These are phyloP conservation scores for Elsinoe australis DNA, from an alignment of 2,329 filamentous ascomycete species.

Conservation along the genomic window DNA sequence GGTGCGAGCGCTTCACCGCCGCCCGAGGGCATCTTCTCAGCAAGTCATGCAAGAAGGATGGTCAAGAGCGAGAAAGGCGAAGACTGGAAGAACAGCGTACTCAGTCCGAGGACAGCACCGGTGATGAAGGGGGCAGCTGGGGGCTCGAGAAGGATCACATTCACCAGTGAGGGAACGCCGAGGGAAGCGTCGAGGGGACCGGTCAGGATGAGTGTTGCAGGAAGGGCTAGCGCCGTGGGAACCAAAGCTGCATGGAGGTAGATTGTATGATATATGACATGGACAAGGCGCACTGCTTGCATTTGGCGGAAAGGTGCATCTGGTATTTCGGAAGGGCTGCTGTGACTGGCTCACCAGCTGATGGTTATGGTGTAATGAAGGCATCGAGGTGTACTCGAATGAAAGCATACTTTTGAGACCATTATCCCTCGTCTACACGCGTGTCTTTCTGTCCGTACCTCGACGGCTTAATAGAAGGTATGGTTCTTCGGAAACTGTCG, in stretches of 20 bases:
- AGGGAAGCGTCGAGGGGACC: constrained; percentile 12
- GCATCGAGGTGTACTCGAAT: background rate
- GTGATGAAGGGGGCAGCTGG: constrained; percentile 50
- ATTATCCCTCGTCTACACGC: no score
- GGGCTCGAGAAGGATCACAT: constrained; percentile 32
- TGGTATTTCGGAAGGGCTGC: background rate
- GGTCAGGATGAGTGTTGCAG: constrained; percentile 19
- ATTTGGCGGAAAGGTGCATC: background rate
- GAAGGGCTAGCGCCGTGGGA: constrained; percentile 14
- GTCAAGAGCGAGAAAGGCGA: constrained; percentile 53
- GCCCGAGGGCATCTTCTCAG: constrained; percentile 54
- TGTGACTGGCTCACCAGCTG: constrained; percentile 9
- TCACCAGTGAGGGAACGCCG: constrained; percentile 15
- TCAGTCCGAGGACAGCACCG: constrained; percentile 53
- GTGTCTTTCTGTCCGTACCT: no score
- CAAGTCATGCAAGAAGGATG: constrained; percentile 59
- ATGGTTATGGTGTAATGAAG: constrained; percentile 1
- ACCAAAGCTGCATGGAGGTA: constrained; percentile 21
- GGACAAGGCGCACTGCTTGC: background rate
- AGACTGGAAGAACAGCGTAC: constrained; percentile 43
- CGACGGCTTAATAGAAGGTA: no score
- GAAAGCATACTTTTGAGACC: no score
- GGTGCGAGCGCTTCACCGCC: constrained; percentile 43
- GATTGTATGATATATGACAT: constrained; percentile 13
- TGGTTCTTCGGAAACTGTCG: no score